These are phyloP conservation scores for Dillenia suffruticosa DNA, from an alignment of 164 flowering plant species.

Conservation along the genomic window DNA sequence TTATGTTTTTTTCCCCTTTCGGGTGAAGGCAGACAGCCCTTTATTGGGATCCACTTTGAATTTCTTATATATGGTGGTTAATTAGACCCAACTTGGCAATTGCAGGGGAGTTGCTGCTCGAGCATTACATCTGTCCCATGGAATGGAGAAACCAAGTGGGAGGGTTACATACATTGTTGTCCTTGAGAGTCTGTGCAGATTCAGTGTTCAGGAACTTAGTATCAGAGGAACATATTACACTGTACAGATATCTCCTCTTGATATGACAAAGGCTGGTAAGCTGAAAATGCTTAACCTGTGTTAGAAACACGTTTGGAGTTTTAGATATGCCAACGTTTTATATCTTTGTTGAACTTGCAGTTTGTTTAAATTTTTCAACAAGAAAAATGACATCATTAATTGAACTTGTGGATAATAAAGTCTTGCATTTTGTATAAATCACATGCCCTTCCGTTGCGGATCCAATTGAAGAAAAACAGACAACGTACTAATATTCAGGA, in stretches of 20 bases:
- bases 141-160: slow-evolving; percentile 99
- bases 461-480: no score
- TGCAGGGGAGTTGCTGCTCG: slow-evolving; percentile 97
- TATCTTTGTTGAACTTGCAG: background rate
- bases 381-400: no score
- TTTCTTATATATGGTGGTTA: background rate
- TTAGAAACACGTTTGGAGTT: no score
- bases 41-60: no score
- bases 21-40: no score
- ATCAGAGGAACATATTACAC: slow-evolving; percentile 85
- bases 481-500: no score
- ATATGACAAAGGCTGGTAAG: slow-evolving; percentile 87
- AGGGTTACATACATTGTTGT: slow-evolving; percentile 95
- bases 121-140: slow-evolving; percentile 95
- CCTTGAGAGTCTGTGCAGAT: slow-evolving; percentile 95
- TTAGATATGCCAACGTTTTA: no score
- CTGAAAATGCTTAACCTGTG: background rate
- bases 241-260: slow-evolving; percentile 82
- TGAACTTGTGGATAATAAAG: no score
- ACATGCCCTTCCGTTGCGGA: no score
- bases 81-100: slow-evolving; percentile 7
- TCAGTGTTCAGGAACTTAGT: slow-evolving; percentile 91
- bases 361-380: background rate
- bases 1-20: no score
- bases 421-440: no score